Evolutionary conservation across 2,329 filamentous ascomycete genomes (phyloP), one percentile per base, ranked within the genome.

Genomic region (Pseudocercospora pini-densiflorae): DNA sequence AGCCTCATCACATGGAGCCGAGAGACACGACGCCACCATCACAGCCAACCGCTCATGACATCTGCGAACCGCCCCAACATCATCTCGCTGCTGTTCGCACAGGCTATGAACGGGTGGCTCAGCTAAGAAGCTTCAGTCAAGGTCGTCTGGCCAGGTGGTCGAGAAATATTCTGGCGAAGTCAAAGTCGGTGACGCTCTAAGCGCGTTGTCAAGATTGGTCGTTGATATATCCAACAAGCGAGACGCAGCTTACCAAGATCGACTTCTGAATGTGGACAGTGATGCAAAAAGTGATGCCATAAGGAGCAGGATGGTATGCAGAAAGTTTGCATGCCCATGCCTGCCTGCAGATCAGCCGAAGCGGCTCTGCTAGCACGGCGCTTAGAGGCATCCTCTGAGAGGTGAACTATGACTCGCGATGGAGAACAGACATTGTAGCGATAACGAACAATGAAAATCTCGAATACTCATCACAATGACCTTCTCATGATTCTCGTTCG

Each of bases 301-400:
- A 51, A 49, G 45, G 45, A 49, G 19, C 19, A 51, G 23, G 27
- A 57, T 33, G 24, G 27, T 31, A 33, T 21, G 53, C 53, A 33
- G 53, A 33, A 19, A 57, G 53, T 57, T 57, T 57, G 53, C 53
- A 33, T 33, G 53, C 53, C 53, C 10, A 31, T 57, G 53, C 12
- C 53, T 51, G 47, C 47, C 21, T 51, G 47, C 21, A 51, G 47
- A 51, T 51, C 53, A 29, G 53, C 29, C 53, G 53, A 57, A 29
- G 53, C 53, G 53, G 53, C 29, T 29, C 53, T 51, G 47, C 53
- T 33, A 33, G 53, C 53, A 57, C 53, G 53, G 53, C 53, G 53
- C 53, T 57, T 57, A 57, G 53, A 57, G 53, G 29, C 53, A 33
- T 57, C 3, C 53, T 57, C 24, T 57, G 53, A 33, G 27, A 29